Conservation (phyloP, 2,329 filamentous ascomycete genomes). For the Colletotrichum zoysiae region DNA sequence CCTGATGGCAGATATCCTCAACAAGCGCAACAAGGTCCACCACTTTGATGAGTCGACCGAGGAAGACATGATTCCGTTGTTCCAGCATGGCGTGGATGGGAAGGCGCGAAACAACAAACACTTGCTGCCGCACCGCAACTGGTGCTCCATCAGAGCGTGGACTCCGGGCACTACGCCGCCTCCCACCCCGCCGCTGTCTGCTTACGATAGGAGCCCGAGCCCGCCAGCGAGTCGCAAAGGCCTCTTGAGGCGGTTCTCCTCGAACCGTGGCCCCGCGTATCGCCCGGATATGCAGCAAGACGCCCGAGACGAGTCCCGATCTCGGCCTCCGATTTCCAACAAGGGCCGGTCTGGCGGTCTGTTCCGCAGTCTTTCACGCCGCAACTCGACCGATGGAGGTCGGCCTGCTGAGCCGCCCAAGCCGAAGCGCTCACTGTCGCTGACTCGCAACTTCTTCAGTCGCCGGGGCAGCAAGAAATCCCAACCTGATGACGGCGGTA, state of each 20-base stretch:
- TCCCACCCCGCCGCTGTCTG: constrained; percentile 70
- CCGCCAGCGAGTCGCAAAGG: constrained; percentile 53
- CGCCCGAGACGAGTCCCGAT: constrained; percentile 45
- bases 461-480: constrained; percentile 57
- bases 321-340: constrained; percentile 64
- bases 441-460: constrained; percentile 62
- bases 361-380: constrained; percentile 55
- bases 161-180: constrained; percentile 81
- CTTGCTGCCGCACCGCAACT: constrained; percentile 90
- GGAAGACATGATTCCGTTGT: constrained; percentile 96
- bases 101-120: constrained; percentile 92
- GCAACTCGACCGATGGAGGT: constrained; percentile 53
- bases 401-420: constrained; percentile 51
- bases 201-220: constrained; percentile 58
- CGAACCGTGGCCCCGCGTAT: constrained; percentile 52
- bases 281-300: constrained; percentile 54
- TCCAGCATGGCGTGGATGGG: constrained; percentile 88
- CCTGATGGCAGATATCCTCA: constrained; percentile 89
- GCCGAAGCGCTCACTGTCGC: constrained; percentile 71
- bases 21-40: constrained; percentile 88
- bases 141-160: constrained; percentile 93
- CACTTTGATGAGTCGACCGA: constrained; percentile 83
- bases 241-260: constrained; percentile 62
- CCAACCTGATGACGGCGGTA: constrained; percentile 63
- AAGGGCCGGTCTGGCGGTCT: constrained; percentile 45